Evolutionary conservation across 164 flowering plant genomes (phyloP), one percentile per base, ranked within the genome.

Genomic region (Kingdonia uniflora): DNA sequence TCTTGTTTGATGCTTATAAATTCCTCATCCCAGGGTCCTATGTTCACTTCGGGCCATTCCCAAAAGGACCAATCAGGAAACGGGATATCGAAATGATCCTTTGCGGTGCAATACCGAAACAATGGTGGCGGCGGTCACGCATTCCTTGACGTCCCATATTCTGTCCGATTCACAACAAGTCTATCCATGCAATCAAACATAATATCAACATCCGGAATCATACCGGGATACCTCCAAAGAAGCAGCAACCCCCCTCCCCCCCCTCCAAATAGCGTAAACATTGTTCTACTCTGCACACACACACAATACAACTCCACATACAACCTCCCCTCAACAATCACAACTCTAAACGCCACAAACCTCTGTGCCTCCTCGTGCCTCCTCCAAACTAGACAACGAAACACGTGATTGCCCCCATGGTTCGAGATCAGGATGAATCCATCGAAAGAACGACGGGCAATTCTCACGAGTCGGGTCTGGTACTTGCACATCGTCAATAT

Each of bases 1-100:
- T 91, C 97, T 63, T 44, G 35, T 61, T 87, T 81, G 22, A 90
- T 90, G 63, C 73, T 77, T 52, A 47, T 52, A 59, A 82, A 87
- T 71, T 87, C 81, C 66, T 75, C 79, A 51, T 77, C 76, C 95
- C 97, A 90, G 22, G 81, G 79, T 44, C 54, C 46, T 59, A 87
- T 19, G 65, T 87, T 77, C 39, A 65, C 59, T 65, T 87, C 97
- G 24, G 88, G 73, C 97, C 97, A 87, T 22, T 95, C 95, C 97
- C 97, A 90, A 67, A 84, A 90, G n/a, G 97, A 90, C 97, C 97
- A 90, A 59, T 90, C 94, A 0, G 97, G 97, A 65, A 90, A 90
- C 0, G 97, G 95, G 51, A 90, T 82, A 55, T 90, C 95, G 16
- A 71, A 81, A 64, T 81, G 85, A 15, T 57, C 65, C 0, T 59